Evolutionary conservation across 345 rosid genomes (phyloP), one percentile per base, ranked within the genome.

Genomic region (Adansonia digitata): DNA sequence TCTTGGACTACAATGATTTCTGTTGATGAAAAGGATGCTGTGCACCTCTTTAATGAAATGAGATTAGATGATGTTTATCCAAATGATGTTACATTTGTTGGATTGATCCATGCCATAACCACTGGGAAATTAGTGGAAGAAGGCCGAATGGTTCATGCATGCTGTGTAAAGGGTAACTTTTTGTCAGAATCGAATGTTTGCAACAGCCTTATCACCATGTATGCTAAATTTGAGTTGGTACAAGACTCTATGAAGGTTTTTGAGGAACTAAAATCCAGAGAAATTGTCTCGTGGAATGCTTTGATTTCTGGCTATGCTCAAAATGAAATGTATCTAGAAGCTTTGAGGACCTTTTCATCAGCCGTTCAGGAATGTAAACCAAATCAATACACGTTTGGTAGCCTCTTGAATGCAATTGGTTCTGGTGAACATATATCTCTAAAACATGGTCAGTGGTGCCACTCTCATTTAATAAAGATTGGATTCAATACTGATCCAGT

Each of bases 161-260:
- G 83, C 63, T 94, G 93, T 79, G 34, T 86, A 49, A 92, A 78
- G 75, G 62, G 79, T 65, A 86, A 86, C 43, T 88, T 91, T 75
- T 79, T 76, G 26, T 78, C 86, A 5, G 84, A 88, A 82, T 64
- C 73, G 70, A 89, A 80, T 78, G 89, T 92, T 66, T 85, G 88
- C 45, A 91, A 88, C 69, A 85, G 97, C 79, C 84, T 94, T 52
- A 90, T 91, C 70, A 88, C 98, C 73, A 91, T 92, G 98, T 92
- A 94, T 77, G 91, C 94, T 39, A 88, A 86, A 77, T 91, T 94
- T 55, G 79, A 79, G 61, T 12, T 24, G 61, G 26, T 56, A 56
- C 61, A 56, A 56, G 61, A 56, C 61, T 56, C 61, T 24, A 26
- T 56, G 24, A 56, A 26, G 61, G 61, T 56, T 56, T 56, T 56